phyloP scores from a whole-genome alignment of 2,329 filamentous ascomycete species.

The Aspergillus clavatus region DNA sequence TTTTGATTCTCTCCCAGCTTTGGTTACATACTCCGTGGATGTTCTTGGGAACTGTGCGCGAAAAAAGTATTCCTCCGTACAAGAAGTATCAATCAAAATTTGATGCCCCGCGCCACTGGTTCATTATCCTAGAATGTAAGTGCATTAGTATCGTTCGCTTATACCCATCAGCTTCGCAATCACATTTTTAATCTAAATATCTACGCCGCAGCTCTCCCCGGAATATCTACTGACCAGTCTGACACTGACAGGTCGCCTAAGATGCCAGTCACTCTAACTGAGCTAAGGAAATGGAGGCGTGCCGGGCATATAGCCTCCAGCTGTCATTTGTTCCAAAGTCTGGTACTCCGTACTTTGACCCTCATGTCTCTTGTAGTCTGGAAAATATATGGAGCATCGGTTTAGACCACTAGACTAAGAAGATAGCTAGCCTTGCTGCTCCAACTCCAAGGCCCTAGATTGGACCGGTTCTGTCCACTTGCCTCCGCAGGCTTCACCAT shows the following conservation, averaged over 20 bases:
- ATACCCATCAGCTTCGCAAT: too few relatives aligned
- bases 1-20: too few relatives aligned
- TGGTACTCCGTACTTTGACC: not conserved
- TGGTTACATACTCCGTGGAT: not conserved
- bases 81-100: too few relatives aligned
- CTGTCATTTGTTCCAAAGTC: not conserved
- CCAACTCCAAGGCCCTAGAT: not conserved
- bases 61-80: too few relatives aligned
- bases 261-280: not conserved
- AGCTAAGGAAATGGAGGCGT: not conserved
- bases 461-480: not conserved
- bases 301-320: not conserved
- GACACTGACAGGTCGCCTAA: not conserved
- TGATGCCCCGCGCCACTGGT: too few relatives aligned
- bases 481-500: not conserved
- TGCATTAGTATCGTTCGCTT: too few relatives aligned
- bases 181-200: too few relatives aligned
- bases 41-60: not conserved
- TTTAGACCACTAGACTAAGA: not conserved
- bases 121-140: too few relatives aligned
- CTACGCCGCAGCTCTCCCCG: too few relatives aligned
- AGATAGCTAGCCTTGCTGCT: not conserved
- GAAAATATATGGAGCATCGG: not conserved
- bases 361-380: not conserved
- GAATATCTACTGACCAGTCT: too few relatives aligned